Evolutionary conservation across 73 alveolate genomes (phyloP), one percentile per base, ranked within the genome.

Genomic region (Diophrys appendiculata): DNA sequence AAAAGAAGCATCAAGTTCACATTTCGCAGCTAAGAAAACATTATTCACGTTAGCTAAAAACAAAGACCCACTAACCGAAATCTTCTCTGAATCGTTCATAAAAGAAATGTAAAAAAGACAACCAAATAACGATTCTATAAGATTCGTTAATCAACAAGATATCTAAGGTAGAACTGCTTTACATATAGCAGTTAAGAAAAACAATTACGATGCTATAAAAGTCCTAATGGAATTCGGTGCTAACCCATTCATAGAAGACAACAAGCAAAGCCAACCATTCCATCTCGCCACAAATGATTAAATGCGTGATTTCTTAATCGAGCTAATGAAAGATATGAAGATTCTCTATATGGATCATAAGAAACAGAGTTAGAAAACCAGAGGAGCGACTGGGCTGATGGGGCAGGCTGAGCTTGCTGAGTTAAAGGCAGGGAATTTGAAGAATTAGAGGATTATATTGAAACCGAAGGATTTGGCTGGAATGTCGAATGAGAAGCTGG

Each of bases 161-260:
- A 3, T 55, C 27, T 72, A 65, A 22, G 90, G 90, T 14, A 28
- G 90, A 25, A 82, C 90, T 33, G 74, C 90, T 1, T 69, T 82
- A n/a, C 74, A 72, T 73, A 31, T 73, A 52, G 90, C 90, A 1
- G 32, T 68, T 29, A 82, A 82, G 73, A 33, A 29, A 32, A 30
- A 52, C 67, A 55, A 82, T 64, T 1, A 25, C 24, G 43, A 65
- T 23, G 27, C 80, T 2, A 52, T 65, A 0, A 82, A 82, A 43
- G 52, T 82, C 5, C 43, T 82, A 8, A 34, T 82, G 31, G 78
- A 82, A 14, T 81, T 74, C 26, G 74, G 74, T 33, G 83, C 84
- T 30, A 68, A 82, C 64, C 90, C 90, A 22, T 43, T 43, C 18
- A 43, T 43, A 11, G 18, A 18, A 43, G 60, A 43, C 18, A 18